Conservation (phyloP, 106 monocot species). For the Acanthochlamys bracteata region DNA sequence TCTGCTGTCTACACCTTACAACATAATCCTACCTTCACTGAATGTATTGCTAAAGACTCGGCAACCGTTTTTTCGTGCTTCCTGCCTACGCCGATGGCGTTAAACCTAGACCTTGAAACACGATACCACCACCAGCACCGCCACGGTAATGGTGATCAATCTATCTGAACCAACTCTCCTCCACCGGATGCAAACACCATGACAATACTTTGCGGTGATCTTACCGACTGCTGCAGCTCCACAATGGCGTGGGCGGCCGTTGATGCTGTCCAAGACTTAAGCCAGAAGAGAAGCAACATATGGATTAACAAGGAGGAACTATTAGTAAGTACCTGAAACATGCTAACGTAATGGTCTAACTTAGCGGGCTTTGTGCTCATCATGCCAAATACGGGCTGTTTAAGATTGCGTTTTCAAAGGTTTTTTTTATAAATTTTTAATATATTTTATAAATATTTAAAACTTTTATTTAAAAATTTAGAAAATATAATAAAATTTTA, state of each 20-base stretch:
- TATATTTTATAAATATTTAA: too few species aligned
- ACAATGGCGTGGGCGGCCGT: constrained; percentile 73
- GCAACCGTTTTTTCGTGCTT: background rate
- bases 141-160: constrained; percentile 4
- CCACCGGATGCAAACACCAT: constrained; percentile 40
- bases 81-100: background rate
- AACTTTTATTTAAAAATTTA: too few species aligned
- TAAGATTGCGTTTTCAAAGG: too few species aligned
- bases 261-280: constrained; percentile 26
- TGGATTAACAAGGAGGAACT: constrained; percentile 93
- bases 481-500: too few species aligned
- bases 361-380: too few species aligned
- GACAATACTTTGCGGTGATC: constrained; percentile 63
- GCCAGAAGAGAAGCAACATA: constrained; percentile 53
- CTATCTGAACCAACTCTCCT: constrained; percentile 47
- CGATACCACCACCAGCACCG: constrained; percentile 2
- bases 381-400: too few species aligned
- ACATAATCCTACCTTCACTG: background rate
- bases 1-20: constrained; percentile 25
- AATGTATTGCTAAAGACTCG: constrained; percentile 5
- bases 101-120: background rate
- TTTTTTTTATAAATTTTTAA: too few species aligned
- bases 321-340: constrained; percentile 43
- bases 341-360: too few species aligned
- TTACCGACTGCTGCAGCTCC: constrained; percentile 80